Conservation (phyloP, 1,284 basidiomycete species). For the Cerioporus squamosus region DNA sequence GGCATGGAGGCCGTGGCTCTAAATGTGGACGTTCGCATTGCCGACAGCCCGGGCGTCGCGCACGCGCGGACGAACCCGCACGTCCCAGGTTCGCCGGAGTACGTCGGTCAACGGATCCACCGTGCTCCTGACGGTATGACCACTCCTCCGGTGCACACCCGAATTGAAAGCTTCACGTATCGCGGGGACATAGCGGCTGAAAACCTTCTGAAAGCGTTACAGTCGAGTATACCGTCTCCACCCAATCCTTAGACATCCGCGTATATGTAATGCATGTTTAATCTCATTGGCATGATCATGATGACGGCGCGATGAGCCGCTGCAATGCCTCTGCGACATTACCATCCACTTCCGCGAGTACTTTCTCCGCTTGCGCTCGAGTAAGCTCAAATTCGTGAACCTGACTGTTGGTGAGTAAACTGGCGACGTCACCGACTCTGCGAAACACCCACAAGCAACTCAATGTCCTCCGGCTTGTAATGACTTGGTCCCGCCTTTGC, state of each 20-base stretch:
- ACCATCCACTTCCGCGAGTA: conserved; percentile 48
- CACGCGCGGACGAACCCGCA: conserved; percentile 25
- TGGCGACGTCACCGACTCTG: background rate
- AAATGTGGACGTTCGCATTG: conserved; percentile 18
- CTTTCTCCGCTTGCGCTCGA: conserved; percentile 59
- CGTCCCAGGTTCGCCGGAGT: conserved; percentile 40
- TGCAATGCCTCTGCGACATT: conserved; percentile 37
- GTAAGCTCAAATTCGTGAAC: conserved; percentile 68
- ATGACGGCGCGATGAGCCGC: conserved; percentile 27
- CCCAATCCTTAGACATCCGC: too few species aligned
- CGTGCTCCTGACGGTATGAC: background rate
- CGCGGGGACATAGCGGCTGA: too few species aligned
- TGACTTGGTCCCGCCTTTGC: conserved; percentile 36
- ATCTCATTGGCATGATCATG: background rate
- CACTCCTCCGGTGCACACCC: background rate
- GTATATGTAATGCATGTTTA: too few species aligned
- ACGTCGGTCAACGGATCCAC: conserved; percentile 28
- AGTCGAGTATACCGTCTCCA: too few species aligned
- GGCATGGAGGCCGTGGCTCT: conserved; percentile 22
- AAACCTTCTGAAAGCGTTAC: background rate
- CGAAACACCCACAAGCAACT: conserved; percentile 53
- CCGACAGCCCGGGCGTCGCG: conserved; percentile 17
- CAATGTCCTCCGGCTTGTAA: conserved; percentile 63
- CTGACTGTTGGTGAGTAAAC: conserved; percentile 35
- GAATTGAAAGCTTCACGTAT: too few species aligned